Evolutionary conservation across 139 green algal species (phyloP), one percentile per base, ranked within the genome.

Genomic region (Ettlia oleoabundans): DNA sequence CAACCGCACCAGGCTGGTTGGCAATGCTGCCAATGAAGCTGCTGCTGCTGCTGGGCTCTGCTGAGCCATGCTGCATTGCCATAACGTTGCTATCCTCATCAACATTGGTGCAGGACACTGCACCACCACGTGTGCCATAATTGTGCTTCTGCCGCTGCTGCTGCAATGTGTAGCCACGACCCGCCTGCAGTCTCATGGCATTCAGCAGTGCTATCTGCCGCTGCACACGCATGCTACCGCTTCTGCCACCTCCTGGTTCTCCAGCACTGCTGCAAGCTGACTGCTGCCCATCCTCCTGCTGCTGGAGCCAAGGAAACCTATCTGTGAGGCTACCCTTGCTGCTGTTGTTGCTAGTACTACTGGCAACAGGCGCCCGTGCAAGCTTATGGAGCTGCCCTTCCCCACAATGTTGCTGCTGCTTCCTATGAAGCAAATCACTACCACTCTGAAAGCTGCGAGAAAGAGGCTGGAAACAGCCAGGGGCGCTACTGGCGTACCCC

Each of bases 201-300:
- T 80, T 80, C 52, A 80, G 33, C n/a, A n/a, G n/a, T n/a, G n/a
- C n/a, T n/a, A n/a, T n/a, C n/a, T 26, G 52, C 58, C 22, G 73
- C 73, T 37, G 68, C 55, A 65, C 21, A 35, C 35, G 67, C 52
- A 33, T 80, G 73, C 33, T 52, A 52, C 51, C 47, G 58, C 10
- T 61, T 28, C 3, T 24, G 5, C 0, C 13, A 58, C 13, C 47
- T 15, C 10, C 47, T 58, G 47, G 10, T 58, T 10, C 47, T 58
- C 15, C 47, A 58, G 47, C 13, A 58, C 47, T 58, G 47, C 13
- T 24, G 10, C 13, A 58, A 24, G 47, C 13, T 15, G 47, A 15
- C 47, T 58, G 47, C 47, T 58, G 47, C 47, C 13, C 47, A 58
- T 58, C 47, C 47, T 10, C 13, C 47, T 58, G 47, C 68, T 26